phyloP scores from a whole-genome alignment of 495 filamentous ascomycete species.

The Neurospora sp. region DNA sequence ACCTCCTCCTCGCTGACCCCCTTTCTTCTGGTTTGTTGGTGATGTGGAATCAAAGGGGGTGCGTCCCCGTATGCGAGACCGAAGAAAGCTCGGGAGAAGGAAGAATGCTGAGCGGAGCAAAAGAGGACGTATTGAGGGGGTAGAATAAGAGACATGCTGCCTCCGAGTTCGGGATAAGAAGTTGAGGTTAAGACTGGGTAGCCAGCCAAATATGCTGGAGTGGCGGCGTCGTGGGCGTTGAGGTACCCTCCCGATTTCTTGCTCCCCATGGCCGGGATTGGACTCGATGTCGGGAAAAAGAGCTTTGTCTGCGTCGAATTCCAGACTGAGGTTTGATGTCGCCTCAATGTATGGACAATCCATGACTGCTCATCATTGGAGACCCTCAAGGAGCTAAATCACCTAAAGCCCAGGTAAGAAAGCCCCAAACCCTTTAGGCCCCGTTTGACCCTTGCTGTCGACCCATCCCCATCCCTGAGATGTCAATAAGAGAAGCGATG shows the following conservation, averaged over 20 bases:
- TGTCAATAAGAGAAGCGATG: background rate
- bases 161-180: background rate
- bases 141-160: background rate
- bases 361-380: background rate
- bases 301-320: background rate
- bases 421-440: background rate
- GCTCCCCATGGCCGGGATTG: background rate
- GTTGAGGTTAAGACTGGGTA: background rate
- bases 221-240: background rate
- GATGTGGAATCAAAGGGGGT: background rate
- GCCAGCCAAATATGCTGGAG: background rate
- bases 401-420: background rate
- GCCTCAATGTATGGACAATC: background rate
- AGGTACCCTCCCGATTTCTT: background rate
- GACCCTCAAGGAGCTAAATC: background rate
- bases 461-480: background rate
- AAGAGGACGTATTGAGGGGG: background rate
- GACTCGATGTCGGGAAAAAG: background rate
- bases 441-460: background rate
- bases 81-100: conserved; percentile 31
- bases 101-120: conserved; percentile 20
- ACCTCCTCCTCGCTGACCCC: conserved; percentile 1
- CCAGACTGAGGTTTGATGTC: background rate
- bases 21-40: background rate
- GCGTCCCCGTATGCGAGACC: conserved; percentile 7